phyloP scores from a whole-genome alignment of 495 filamentous ascomycete species.

The Bombardia bombarda region DNA sequence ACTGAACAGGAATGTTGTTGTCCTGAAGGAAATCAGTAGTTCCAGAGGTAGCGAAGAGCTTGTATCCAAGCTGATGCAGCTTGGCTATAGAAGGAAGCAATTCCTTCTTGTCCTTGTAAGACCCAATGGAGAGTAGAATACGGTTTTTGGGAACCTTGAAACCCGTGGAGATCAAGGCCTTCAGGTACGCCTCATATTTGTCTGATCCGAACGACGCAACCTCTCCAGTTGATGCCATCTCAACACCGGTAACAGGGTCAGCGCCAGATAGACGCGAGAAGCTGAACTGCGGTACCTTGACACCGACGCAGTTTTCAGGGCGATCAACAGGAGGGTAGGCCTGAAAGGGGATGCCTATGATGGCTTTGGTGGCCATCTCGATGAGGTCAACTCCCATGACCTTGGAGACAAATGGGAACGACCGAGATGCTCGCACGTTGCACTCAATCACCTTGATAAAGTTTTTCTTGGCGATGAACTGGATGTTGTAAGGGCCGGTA shows the following conservation, averaged over 20 bases:
- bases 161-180: slow-evolving; percentile 88
- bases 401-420: slow-evolving; percentile 98
- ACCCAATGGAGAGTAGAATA: slow-evolving; percentile 90
- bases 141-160: slow-evolving; percentile 97
- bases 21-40: slow-evolving; percentile 94
- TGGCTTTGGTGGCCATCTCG: slow-evolving; percentile 97
- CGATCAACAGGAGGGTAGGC: slow-evolving; percentile 73
- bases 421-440: slow-evolving; percentile 91
- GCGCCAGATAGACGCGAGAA: slow-evolving; percentile 95
- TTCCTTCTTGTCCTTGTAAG: slow-evolving; percentile 95
- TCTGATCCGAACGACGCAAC: slow-evolving; percentile 93
- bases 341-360: slow-evolving; percentile 73
- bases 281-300: slow-evolving; percentile 98
- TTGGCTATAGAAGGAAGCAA: slow-evolving; percentile 89
- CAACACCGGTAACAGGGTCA: slow-evolving; percentile 92
- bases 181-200: slow-evolving; percentile 96
- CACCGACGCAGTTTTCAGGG: slow-evolving; percentile 78
- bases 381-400: slow-evolving; percentile 98
- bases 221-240: slow-evolving; percentile 98
- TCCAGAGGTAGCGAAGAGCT: slow-evolving; percentile 89
- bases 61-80: slow-evolving; percentile 81
- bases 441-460: slow-evolving; percentile 99
- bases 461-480: slow-evolving; percentile 99
- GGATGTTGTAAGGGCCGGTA: slow-evolving; percentile 96
- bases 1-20: slow-evolving; percentile 82